These are phyloP conservation scores for Ophiostoma sp. DNA, from an alignment of 2,329 filamentous ascomycete genomes.

Conservation along the genomic window DNA sequence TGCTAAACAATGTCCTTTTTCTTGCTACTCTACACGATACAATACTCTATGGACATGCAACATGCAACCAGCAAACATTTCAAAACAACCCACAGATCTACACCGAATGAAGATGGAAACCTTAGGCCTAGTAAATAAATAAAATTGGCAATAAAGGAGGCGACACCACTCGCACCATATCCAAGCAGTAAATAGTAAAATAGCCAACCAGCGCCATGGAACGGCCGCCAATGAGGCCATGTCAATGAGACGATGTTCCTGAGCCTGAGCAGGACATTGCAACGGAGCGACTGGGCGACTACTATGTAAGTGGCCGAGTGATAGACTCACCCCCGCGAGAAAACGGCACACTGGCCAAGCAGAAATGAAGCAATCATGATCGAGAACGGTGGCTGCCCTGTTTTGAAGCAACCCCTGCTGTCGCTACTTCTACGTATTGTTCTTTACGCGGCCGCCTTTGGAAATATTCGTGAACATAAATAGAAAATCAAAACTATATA, in stretches of 20 bases:
- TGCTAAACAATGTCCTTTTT: background rate
- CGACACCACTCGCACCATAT: background rate
- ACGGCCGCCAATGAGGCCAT: background rate
- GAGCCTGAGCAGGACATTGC: background rate
- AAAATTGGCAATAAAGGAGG: background rate
- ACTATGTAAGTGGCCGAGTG: background rate
- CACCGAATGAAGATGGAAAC: background rate
- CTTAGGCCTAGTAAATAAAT: background rate
- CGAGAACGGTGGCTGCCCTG: constrained; percentile 5
- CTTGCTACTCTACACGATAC: background rate
- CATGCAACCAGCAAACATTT: background rate
- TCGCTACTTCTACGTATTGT: background rate
- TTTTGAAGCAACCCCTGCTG: background rate
- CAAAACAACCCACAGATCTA: background rate
- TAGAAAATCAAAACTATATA: background rate
- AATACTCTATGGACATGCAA: background rate
- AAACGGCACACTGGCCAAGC: background rate
- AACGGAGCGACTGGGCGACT: no score
- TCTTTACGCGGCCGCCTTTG: background rate
- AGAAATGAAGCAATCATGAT: background rate
- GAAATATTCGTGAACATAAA: background rate
- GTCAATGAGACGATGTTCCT: background rate
- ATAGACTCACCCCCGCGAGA: background rate
- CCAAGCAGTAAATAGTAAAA: background rate
- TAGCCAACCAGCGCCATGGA: background rate